Percentiles rank a stretch among this genome's conserved stretches.
Evolutionary conservation across 768 basidiomycete species (phyloP).

Genomic region (Amanita pseudoporphyria): DNA sequence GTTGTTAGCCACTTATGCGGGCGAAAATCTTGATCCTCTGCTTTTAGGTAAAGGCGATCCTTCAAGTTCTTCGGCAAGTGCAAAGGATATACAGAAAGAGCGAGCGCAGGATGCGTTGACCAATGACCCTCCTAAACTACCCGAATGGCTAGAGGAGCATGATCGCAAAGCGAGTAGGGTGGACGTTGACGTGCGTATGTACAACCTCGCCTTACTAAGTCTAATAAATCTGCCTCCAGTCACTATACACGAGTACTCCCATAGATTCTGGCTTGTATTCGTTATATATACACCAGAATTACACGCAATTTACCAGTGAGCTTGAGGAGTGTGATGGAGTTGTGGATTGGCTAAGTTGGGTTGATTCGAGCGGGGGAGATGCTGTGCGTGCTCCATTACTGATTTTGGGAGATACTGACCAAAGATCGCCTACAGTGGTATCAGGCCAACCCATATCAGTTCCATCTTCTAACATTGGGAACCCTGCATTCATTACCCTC

Average conservation of each 20-base stretch:
- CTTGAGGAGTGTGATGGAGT: slow-evolving; percentile 66
- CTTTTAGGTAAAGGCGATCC: slow-evolving; percentile 67
- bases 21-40: background rate
- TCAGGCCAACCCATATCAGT: slow-evolving; percentile 72
- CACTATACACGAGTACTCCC: slow-evolving; percentile 73
- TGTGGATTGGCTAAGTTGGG: slow-evolving; percentile 68
- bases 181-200: slow-evolving; percentile 53
- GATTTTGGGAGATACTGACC: background rate
- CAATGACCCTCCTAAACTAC: slow-evolving; percentile 46
- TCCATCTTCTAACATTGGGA: slow-evolving; percentile 74
- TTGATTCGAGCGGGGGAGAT: slow-evolving; percentile 60
- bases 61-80: slow-evolving; percentile 39
- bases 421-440: slow-evolving; percentile 38
- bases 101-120: slow-evolving; percentile 46
- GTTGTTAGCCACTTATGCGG: background rate
- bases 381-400: slow-evolving; percentile 29
- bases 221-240: slow-evolving; percentile 27
- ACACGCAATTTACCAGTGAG: slow-evolving; percentile 72
- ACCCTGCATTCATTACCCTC: slow-evolving; percentile 81
- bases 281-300: slow-evolving; percentile 92
- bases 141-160: slow-evolving; percentile 48
- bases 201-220: background rate
- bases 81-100: slow-evolving; percentile 57
- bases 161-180: slow-evolving; percentile 63
- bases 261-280: slow-evolving; percentile 87